Evolutionary conservation across 2,329 filamentous ascomycete species (phyloP), one percentile per base, ranked within the genome.

Genomic region (Sarocladium oryzae): DNA sequence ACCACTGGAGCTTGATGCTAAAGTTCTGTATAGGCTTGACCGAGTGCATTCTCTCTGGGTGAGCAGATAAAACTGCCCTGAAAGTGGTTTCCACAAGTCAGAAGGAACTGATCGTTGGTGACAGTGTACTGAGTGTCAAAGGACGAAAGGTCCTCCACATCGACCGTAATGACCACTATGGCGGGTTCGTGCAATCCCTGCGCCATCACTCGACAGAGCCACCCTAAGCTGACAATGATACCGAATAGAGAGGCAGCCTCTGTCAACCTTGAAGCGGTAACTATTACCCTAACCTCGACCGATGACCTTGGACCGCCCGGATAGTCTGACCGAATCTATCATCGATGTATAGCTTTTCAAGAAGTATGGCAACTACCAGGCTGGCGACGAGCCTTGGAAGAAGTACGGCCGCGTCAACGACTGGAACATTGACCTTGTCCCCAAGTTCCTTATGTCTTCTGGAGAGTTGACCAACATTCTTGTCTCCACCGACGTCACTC

Each of bases 111-210:
- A 48, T 16, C 51, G 30, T 6, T 10, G 13, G 15, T 56, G 49
- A 54, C 63, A 90, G 91, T 72, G 91, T 99, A 56, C 77, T 97
- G 68, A 96, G 90, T 76, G 92, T 97, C 64, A 96, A 97, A 79
- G 92, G 92, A 71, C 92, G 95, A 80, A 97, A 97, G 78, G 93
- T 99, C 66, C 82, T 99, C 58, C 93, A 99, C 77, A 96, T 99
- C 69, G 93, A 97, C 75, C 86, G 91, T 68, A 97, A 97, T 69
- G 89, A 95, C 70, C 91, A 97, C 77, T 97, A 96, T 67, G 93
- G 93, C 81, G 93, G 89, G 91, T 95, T 76, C 64, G 87, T 78
- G n/a, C 7, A 48, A 4, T 21, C 6, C 20, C 20, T 5, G 7
- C 10, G 13, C 6, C 36, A 45, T 13, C 18, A 28, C 23, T 4